Evolutionary conservation across 768 basidiomycete species (phyloP), one percentile per base, ranked within the genome.

Genomic region (Lanmaoa rubissima): DNA sequence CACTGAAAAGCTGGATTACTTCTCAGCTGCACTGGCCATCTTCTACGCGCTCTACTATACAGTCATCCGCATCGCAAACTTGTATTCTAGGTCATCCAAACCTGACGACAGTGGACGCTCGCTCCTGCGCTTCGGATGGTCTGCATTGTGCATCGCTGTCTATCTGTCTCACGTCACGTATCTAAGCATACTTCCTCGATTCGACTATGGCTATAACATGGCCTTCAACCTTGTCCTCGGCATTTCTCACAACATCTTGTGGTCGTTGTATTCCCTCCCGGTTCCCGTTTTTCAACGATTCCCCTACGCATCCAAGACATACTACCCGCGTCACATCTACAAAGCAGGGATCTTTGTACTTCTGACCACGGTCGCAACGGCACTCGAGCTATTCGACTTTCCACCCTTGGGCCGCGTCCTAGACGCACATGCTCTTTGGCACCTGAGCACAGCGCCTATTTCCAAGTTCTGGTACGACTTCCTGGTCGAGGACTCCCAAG

Each of bases 201-300:
- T 96, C 74, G 88, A 95, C 74, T 98, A 99, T 70, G 74, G 87
- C 8, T 99, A 97, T 78, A 98, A 98, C 78, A 91, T 96, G 73
- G 68, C 77, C 0, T 93, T 92, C 78, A 94, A 93, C 73, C 73
- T 94, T 63, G 61, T 74, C 54, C 61, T 98, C 56, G 96, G 93
- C 2, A 62, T 94, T 35, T 57, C 76, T 1, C 94, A 98, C 73
- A 94, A 96, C 69, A 38, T 82, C 28, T 70, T 96, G 16, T 98
- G 97, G 96, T 67, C 87, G 32, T 52, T 82, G 13, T 98, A 90
- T 72, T 77, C 88, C 3, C 74, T 85, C 45, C 76, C 75, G 12
- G 35, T 80, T 36, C 76, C 79, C 12, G 6, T 82, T 46, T 51
- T 88, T 38, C 78, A 68, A 40, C 79, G 86, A 51, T 88, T 86